A percentile compares a stretch with the other conserved stretches of the same genome.
Evolutionary conservation across 306 rosid species (phyloP).

Genomic region (Prosopis cineraria): DNA sequence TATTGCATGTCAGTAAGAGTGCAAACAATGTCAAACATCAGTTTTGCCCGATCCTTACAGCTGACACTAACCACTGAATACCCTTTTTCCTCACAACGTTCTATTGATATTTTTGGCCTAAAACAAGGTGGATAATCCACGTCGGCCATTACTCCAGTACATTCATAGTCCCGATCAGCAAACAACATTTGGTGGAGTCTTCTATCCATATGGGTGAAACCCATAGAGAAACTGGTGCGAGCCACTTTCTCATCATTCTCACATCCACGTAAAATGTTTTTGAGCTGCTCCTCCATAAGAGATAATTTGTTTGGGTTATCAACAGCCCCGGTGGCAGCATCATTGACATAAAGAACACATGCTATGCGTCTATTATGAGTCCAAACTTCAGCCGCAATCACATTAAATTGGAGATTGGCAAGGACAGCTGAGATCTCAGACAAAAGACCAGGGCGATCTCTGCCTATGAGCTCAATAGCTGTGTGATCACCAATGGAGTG

Average conservation of each 20-base stretch:
- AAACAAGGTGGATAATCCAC: conserved; percentile 52
- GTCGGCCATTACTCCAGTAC: conserved; percentile 51
- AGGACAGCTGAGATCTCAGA: conserved; percentile 82
- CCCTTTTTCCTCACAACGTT: conserved; percentile 69
- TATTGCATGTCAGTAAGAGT: conserved; percentile 87
- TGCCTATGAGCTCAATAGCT: conserved; percentile 68
- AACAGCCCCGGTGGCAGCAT: conserved; percentile 43
- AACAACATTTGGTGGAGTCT: conserved; percentile 77
- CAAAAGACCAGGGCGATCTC: conserved; percentile 77
- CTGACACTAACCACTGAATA: conserved; percentile 66
- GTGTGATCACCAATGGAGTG: conserved; percentile 66
- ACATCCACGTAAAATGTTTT: conserved; percentile 61
- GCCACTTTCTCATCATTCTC: conserved; percentile 65
- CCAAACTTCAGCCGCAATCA: conserved; percentile 79
- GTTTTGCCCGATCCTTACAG: conserved; percentile 82
- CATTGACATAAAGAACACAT: conserved; percentile 66
- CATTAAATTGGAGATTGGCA: conserved; percentile 66
- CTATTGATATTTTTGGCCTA: conserved; percentile 68
- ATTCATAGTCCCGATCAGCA: conserved; percentile 79
- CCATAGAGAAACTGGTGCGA: conserved; percentile 65
- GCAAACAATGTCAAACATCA: conserved; percentile 84
- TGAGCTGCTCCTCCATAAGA: conserved; percentile 71
- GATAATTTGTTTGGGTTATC: conserved; percentile 52
- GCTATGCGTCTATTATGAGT: conserved; percentile 76
- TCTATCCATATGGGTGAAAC: conserved; percentile 71